Conservation (phyloP, 306 rosid genomes). For the Fragaria iinumae region DNA sequence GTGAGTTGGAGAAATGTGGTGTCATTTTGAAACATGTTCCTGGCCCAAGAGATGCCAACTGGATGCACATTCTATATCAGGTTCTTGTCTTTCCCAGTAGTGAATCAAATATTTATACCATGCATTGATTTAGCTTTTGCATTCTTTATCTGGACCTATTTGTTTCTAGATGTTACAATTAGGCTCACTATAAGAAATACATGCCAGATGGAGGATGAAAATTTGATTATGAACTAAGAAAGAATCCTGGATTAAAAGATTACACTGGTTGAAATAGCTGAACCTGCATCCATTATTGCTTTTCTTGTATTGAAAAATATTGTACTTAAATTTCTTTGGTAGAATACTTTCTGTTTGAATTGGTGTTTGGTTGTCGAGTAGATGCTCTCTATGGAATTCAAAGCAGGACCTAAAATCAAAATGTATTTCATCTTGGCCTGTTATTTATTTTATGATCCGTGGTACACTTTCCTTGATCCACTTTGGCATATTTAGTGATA, state of each 20-base stretch:
- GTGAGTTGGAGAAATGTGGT: conserved; percentile 98
- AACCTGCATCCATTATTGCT: not conserved
- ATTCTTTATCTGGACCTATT: not conserved
- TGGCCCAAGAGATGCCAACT: conserved; percentile 90
- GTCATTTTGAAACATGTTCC: conserved; percentile 88
- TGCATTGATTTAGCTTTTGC: not conserved
- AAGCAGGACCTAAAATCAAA: not conserved
- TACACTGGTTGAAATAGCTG: not conserved
- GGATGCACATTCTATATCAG: conserved; percentile 95
- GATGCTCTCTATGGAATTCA: not conserved
- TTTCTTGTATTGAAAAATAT: not conserved
- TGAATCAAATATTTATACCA: not conserved
- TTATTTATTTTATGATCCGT: not conserved
- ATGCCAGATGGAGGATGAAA: not conserved
- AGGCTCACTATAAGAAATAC: not conserved
- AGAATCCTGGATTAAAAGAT: not conserved
- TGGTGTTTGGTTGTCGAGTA: not conserved
- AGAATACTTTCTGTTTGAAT: not conserved
- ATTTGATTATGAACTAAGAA: not conserved
- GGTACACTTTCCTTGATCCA: not conserved
- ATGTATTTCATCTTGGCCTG: not conserved
- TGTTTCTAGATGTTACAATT: not conserved
- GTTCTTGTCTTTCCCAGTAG: conserved; percentile 34
- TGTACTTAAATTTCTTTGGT: not conserved
- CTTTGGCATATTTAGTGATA: not conserved